A percentile compares a stretch with the other conserved stretches of the same genome.
These are phyloP conservation scores for Blastocrithidia nonstop DNA, from an alignment of 208 protist species.

Conservation along the genomic window DNA sequence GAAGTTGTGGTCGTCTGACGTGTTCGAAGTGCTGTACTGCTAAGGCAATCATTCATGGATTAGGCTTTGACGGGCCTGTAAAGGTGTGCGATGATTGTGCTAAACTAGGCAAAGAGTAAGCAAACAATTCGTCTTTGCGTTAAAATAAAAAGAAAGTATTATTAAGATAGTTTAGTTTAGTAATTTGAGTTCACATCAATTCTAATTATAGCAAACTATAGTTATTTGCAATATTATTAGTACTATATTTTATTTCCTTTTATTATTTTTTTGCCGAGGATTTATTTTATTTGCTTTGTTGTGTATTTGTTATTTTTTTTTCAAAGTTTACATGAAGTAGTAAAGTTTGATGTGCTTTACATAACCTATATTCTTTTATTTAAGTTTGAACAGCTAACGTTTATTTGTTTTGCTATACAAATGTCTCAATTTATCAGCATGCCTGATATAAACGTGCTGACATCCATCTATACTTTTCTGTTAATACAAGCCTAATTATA, in stretches of 20 bases:
- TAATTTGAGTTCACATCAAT: not conserved
- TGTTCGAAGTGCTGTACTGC: constrained; percentile 47
- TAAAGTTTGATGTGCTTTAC: no score
- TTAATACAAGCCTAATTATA: no score
- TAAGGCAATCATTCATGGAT: constrained; percentile 25
- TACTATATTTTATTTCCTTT: not conserved
- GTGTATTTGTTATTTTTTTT: not conserved
- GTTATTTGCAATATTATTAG: no score
- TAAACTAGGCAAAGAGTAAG: constrained; percentile 2
- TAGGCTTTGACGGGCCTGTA: constrained; percentile 45
- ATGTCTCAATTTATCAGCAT: no score
- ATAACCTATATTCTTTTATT: no score
- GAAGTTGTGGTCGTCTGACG: constrained; percentile 61
- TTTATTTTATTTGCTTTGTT: constrained; percentile 1
- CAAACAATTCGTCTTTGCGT: not conserved
- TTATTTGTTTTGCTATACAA: no score
- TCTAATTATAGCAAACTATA: no score
- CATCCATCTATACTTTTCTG: no score
- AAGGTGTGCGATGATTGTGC: constrained; percentile 77
- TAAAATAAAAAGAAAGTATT: not conserved
- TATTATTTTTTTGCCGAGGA: not conserved
- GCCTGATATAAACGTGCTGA: no score
- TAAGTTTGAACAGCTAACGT: no score
- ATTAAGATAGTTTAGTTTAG: no score
- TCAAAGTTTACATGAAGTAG: not conserved